Conservation (phyloP, 2,329 filamentous ascomycete species). For the Ampelomyces quisqualis region DNA sequence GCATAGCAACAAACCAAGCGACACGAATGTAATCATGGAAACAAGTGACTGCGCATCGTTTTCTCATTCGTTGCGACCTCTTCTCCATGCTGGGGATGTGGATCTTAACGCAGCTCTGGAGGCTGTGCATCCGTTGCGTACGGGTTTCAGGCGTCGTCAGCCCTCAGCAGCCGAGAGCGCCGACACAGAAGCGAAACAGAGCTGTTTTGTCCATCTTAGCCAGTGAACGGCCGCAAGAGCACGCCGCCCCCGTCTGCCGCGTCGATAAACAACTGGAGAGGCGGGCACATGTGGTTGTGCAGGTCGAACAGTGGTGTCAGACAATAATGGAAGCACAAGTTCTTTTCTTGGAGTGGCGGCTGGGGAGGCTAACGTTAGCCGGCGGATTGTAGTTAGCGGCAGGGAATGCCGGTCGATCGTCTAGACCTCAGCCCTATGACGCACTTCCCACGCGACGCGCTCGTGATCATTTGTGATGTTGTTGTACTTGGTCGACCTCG, state of each 20-base stretch:
- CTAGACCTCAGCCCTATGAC: constrained; percentile 12
- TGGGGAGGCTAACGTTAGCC: constrained; percentile 7
- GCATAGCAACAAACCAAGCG: constrained; percentile 2
- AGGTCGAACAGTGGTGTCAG: constrained; percentile 12
- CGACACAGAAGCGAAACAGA: constrained; percentile 33
- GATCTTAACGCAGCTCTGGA: constrained; percentile 2
- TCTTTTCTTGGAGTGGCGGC: constrained; percentile 24
- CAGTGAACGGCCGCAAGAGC: constrained; percentile 1
- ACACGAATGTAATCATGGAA: constrained; percentile 15
- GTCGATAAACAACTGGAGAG: background rate
- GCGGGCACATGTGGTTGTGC: background rate
- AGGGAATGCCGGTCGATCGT: constrained; percentile 6
- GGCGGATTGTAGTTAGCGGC: constrained; percentile 1
- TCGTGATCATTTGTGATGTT: background rate
- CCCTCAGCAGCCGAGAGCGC: constrained; percentile 19
- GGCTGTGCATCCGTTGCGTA: constrained; percentile 5
- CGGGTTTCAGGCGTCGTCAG: constrained; percentile 42
- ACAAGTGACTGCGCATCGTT: constrained; percentile 7
- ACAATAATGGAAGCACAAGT: background rate
- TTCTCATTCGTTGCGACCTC: background rate
- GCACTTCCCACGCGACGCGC: constrained; percentile 4
- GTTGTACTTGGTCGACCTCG: background rate
- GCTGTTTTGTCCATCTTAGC: constrained; percentile 5
- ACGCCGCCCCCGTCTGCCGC: constrained; percentile 2
- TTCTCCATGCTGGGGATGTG: background rate